These are phyloP conservation scores for Aphanoascus verrucosus DNA, from an alignment of 2,329 filamentous ascomycete species.

Conservation along the genomic window DNA sequence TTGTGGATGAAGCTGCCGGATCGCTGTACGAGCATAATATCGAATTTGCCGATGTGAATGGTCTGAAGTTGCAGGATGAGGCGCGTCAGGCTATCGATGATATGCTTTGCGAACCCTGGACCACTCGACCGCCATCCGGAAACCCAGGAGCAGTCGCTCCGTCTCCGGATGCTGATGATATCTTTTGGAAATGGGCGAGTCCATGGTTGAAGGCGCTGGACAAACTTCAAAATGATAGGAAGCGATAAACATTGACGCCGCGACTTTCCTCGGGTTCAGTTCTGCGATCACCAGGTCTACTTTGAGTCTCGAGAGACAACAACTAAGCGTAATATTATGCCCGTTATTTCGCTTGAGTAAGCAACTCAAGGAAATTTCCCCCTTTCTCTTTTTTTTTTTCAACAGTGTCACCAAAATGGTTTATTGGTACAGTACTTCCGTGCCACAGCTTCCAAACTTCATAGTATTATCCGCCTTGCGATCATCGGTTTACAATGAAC, in stretches of 20 bases:
- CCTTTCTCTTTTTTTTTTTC: no score
- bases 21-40: conserved; percentile 35
- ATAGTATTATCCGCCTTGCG: no score
- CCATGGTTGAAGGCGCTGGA: conserved; percentile 43
- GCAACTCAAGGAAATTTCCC: no score
- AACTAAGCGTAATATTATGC: background rate
- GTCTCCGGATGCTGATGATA: conserved; percentile 53
- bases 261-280: background rate
- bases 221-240: conserved; percentile 27
- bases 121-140: conserved; percentile 50
- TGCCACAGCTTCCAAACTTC: no score
- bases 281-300: background rate
- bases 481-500: no score
- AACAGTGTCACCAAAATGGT: no score
- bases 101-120: conserved; percentile 62
- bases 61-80: conserved; percentile 25
- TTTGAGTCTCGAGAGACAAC: background rate
- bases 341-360: background rate
- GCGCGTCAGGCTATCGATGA: conserved; percentile 62
- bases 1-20: conserved; percentile 38
- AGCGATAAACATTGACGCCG: background rate
- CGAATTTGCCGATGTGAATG: conserved; percentile 25
- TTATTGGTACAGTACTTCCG: no score
- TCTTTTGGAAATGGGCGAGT: conserved; percentile 66
- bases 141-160: conserved; percentile 45